Evolutionary conservation across 2,329 filamentous ascomycete species (phyloP), one percentile per base, ranked within the genome.

Genomic region (Hysterium pulicare): DNA sequence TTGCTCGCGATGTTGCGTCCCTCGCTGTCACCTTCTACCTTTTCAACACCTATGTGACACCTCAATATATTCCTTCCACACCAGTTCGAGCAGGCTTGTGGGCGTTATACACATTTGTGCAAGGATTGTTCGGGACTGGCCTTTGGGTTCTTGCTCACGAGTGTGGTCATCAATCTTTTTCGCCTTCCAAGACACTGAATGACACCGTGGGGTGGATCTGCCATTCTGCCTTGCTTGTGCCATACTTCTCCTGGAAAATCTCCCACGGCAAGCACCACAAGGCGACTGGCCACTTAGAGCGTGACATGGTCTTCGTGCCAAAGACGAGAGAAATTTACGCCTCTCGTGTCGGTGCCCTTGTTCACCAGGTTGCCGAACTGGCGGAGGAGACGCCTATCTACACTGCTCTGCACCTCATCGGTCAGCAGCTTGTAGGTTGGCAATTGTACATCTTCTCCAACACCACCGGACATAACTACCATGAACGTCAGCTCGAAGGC

Each of bases 221-320:
- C 57, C 91, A 97, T 75, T 95, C 90, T 28, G 70, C 82, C 33
- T 82, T 96, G 30, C 77, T 96, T 43, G 91, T 98, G 37, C 93
- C 93, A 17, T 98, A 97, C 76, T 98, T 96, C 76, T 95, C 89
- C 66, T 98, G 93, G 93, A 95, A 98, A 76, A 90, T 97, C 72
- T 95, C 90, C 54, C 93, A 98, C 75, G 87, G 89, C 76, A 95
- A 95, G 82, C 93, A 98, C 77, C 93, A 98, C 86, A 97, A 97
- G 81, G 90, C 90, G 51, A 98, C 93, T 30, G 93, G 90, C 59
- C 82, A 98, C 78, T 84, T 98, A 73, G 90, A 94, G 73, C 88
- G 91, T 56, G 93, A 98, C 72, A 98, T 98, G 93, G 93, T 97
- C 50, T 97, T 96, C 67, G 78, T 97, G n/a, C 93, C 93, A 47